Evolutionary conservation across 805 yeast species (phyloP), one percentile per base, ranked within the genome.

Genomic region (Debaryomyces hansenii): DNA sequence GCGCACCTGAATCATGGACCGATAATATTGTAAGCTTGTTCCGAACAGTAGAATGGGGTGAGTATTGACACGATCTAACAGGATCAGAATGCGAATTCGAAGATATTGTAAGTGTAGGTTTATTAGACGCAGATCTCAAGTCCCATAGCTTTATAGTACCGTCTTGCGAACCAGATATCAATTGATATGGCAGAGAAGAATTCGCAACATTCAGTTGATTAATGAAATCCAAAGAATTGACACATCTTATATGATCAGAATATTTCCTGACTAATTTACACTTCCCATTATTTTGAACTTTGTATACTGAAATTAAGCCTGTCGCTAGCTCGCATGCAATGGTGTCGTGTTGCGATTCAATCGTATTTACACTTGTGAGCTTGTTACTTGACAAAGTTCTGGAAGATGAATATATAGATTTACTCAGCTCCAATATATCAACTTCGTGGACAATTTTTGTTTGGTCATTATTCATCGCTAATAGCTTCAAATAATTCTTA

Each of bases 1-100:
- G 75, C 3, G 87, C 80, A 12, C 99, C 99, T 1, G 89, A 82
- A 62, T 94, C 98, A 64, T 87, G 92, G 6, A 88, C 90, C 1
- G 91, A 83, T 2, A 90, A 85, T 42, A 92, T 73, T 5, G 66
- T 59, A 28, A 66, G 37, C 42, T 66, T 70, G 35, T 78, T 75
- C 49, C 78, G 72, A 5, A 56, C 62, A 4, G 78, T 66, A 21
- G 80, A 75, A 54, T 76, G 79, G 6, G 78, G 76, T 47, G 80
- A 72, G 63, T 77, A 67, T 68, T 78, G 80, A 50, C 80, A 79
- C 33, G 78, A 69, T 31, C 85, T 60, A 7, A 82, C 78, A 0
- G 95, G 85, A 58, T 90, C 97, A 1, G 88, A 80, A 40, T 83
- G 83, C 14, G 86, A 82, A 42, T 69, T 67, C 6, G 74, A 59